Base-by-base conservation (phyloP, 768 basidiomycete genomes). In the Crepidotus variabilis region DNA sequence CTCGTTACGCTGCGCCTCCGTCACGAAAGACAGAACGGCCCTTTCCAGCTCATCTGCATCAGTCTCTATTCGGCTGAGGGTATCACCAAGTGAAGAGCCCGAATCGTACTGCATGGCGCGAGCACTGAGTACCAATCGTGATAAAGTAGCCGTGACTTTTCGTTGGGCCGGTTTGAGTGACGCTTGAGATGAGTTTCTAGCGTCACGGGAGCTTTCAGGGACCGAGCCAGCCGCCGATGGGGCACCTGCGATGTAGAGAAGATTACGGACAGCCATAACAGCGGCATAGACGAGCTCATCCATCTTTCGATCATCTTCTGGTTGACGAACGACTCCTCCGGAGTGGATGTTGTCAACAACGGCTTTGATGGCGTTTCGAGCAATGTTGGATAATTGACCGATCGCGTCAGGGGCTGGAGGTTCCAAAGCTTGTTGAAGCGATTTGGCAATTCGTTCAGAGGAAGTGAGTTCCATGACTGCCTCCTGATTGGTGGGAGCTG, bases 101-200 rank as follows among this genome's bases (percentile, higher is more conserved):
- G 88, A 86, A 63, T 92, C 87, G 58, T 90, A 91, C 63, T 89
- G 85, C 72, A 92, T 87, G 0, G 94, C 93, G 50, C 96, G 87
- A n/a, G 92, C 86, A 7, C 90, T 92, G 2, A 97, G 82, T 28
- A 96, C 90, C 24, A 98, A 78, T 67, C 94, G 88, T 18, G 92
- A 94, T 8, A 96, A 75, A 0, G 92, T 93, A 7, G 92, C 90
- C 1, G 92, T 92, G 32, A 96, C 88, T 63, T 91, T 92, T 51
- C 91, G 79, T 56, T 92, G 92, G 0, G 85, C 84, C 6, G 88
- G 87, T 69, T 92, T 93, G 45, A 93, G 75, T 7, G 87, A 74
- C 2, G 85, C 76, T 61, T 83, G 79, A 1, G 79, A 70, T 9
- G 71, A 68, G 28, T 78, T 65, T 55, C 72, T 74, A 21, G 68